Conservation (phyloP, 805 yeast genomes). For the Brettanomyces naardenensis region DNA sequence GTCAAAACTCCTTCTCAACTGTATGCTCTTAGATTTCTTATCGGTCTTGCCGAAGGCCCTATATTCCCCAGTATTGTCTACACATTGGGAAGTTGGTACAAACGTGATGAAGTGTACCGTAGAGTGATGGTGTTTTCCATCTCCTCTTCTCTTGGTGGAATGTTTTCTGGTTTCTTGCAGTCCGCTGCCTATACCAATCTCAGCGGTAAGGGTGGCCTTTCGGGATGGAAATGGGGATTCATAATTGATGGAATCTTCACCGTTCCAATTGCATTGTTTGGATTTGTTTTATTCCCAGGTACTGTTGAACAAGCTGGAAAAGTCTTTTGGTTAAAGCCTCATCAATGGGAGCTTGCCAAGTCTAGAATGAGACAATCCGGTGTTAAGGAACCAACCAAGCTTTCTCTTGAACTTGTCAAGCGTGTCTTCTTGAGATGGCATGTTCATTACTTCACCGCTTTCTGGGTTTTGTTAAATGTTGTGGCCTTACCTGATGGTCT, state of each 20-base stretch:
- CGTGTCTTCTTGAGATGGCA: conserved; percentile 48
- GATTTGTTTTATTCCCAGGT: conserved; percentile 44
- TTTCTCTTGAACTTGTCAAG: not conserved
- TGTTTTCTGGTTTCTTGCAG: conserved; percentile 51
- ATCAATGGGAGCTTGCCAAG: conserved; percentile 1
- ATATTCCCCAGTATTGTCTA: conserved; percentile 57
- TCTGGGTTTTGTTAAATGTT: conserved; percentile 57
- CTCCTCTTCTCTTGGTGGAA: conserved; percentile 45
- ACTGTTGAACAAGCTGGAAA: conserved; percentile 29
- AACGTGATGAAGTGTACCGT: conserved; percentile 47
- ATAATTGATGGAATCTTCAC: conserved; percentile 40
- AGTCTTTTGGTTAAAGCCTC: not conserved
- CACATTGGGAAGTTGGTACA: conserved; percentile 49
- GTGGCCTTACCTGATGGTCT: conserved; percentile 51
- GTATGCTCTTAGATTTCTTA: conserved; percentile 55
- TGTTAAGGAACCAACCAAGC: conserved; percentile 1
- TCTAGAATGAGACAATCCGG: conserved; percentile 1
- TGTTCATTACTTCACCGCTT: conserved; percentile 45
- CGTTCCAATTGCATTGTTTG: conserved; percentile 19
- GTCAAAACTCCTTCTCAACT: conserved; percentile 43
- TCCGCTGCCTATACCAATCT: conserved; percentile 26
- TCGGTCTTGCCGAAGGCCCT: conserved; percentile 68
- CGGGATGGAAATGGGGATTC: conserved; percentile 52
- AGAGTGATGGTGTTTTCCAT: conserved; percentile 31
- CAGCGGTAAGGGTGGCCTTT: conserved; percentile 16